A percentile compares a stretch with the other conserved stretches of the same genome.
Conservation (phyloP, 331 rosid genomes). For the Cucumis variabilis region DNA sequence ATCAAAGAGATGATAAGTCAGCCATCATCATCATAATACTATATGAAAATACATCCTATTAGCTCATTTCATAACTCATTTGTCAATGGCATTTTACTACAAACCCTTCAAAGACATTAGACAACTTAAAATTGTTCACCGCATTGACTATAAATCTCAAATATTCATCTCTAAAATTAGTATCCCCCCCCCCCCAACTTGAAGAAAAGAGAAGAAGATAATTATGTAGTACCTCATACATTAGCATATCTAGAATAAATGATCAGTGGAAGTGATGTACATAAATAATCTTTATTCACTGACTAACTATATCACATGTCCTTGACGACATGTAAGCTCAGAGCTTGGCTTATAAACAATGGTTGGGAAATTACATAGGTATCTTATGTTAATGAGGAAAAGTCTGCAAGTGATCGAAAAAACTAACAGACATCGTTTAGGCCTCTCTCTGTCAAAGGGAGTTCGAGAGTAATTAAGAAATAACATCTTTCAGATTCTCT, state of each 20-base stretch:
- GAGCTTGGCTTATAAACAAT: constrained; percentile 30
- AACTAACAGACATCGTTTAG: constrained; percentile 46
- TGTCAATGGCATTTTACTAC: neutral
- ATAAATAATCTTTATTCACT: constrained; percentile 19
- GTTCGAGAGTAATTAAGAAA: too few species aligned
- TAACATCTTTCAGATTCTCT: constrained; percentile 95
- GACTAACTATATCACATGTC: constrained; percentile 24
- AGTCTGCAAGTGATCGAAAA: constrained; percentile 27
- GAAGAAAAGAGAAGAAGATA: too few species aligned
- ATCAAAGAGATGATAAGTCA: neutral
- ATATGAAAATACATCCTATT: neutral
- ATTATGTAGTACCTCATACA: constrained; percentile 2
- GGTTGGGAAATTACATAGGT: constrained; percentile 20
- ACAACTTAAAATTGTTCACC: neutral
- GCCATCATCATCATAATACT: neutral
- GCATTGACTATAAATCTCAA: neutral
- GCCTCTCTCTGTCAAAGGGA: constrained; percentile 66
- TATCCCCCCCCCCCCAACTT: too few species aligned
- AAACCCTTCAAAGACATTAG: neutral
- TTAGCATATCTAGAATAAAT: constrained; percentile 23
- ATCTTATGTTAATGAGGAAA: constrained; percentile 20
- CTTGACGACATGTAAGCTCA: neutral
- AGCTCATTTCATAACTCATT: neutral
- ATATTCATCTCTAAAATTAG: neutral
- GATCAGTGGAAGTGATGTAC: constrained; percentile 18